Conservation (phyloP, 2,329 filamentous ascomycete genomes). For the Cordyceps cicadae region DNA sequence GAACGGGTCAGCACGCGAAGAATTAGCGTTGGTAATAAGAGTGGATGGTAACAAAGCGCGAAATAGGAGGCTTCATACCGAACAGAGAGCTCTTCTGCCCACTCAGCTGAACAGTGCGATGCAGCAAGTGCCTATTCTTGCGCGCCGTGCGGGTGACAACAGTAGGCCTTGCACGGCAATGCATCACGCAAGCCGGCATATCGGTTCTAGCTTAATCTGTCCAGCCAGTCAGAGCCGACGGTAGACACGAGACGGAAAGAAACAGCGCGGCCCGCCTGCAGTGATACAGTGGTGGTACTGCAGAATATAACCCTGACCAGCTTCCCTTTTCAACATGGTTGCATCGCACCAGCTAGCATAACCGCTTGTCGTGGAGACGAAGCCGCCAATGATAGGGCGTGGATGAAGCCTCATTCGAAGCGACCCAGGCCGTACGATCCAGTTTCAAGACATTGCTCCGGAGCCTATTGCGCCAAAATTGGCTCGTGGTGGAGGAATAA, state of each 20-base stretch:
- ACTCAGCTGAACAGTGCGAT: slow-evolving; percentile 5
- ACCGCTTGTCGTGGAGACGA: not conserved
- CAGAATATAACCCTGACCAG: not conserved
- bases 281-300: not conserved
- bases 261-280: not conserved
- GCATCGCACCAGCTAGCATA: not conserved
- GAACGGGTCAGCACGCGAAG: not conserved
- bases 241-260: not conserved
- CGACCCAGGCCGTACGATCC: not conserved
- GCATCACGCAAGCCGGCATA: not conserved
- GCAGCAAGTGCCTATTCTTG: not conserved
- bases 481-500: not conserved
- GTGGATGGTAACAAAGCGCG: not conserved
- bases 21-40: not conserved
- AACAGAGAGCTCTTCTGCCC: not conserved
- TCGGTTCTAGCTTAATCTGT: slow-evolving; percentile 7
- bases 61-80: not conserved
- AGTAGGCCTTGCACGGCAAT: not conserved
- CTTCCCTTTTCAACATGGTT: slow-evolving; percentile 5
- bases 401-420: not conserved
- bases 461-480: not conserved
- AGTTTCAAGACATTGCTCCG: not conserved
- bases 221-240: not conserved
- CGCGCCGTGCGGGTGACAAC: not conserved
- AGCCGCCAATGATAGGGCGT: not conserved